Conservation (phyloP, 768 basidiomycete genomes). For the Tricholoma bakamatsutake region DNA sequence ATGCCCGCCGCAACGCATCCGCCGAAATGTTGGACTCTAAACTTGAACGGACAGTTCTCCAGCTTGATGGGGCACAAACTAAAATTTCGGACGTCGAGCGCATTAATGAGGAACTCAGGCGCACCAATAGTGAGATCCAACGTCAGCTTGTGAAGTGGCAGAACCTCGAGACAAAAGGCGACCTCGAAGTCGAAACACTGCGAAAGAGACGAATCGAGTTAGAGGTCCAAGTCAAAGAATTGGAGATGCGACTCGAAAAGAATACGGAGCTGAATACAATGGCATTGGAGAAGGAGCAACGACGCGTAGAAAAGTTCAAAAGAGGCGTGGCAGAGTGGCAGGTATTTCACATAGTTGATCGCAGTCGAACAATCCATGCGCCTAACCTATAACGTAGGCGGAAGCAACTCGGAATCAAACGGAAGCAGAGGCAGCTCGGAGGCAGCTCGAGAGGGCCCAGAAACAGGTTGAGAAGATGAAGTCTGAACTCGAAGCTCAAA, state of each 20-base stretch:
- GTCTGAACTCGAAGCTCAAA: conserved; percentile 35
- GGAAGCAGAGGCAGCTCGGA: conserved; percentile 29
- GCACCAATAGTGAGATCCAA: conserved; percentile 47
- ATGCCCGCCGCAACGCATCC: conserved; percentile 43
- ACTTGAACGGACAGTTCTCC: conserved; percentile 51
- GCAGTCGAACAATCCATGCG: background rate
- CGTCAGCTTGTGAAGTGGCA: conserved; percentile 69
- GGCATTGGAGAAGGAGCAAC: conserved; percentile 36
- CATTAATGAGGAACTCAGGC: conserved; percentile 51
- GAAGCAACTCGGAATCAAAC: conserved; percentile 31
- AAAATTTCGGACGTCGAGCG: conserved; percentile 50
- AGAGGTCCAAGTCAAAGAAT: conserved; percentile 46
- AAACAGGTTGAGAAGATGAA: conserved; percentile 41
- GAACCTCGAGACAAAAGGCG: conserved; percentile 57
- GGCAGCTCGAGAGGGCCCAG: conserved; percentile 31
- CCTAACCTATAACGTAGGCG: conserved; percentile 25
- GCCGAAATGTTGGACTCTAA: conserved; percentile 41
- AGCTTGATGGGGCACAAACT: conserved; percentile 51
- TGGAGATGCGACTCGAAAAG: conserved; percentile 33
- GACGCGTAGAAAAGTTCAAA: conserved; percentile 37
- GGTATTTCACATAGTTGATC: conserved; percentile 24
- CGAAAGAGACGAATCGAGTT: conserved; percentile 52
- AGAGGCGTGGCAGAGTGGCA: conserved; percentile 36
- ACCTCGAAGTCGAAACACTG: conserved; percentile 47
- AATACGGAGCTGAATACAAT: conserved; percentile 29